Evolutionary conservation across 2,329 filamentous ascomycete genomes (phyloP).

Genomic region (Scortechinia acanthostroma): DNA sequence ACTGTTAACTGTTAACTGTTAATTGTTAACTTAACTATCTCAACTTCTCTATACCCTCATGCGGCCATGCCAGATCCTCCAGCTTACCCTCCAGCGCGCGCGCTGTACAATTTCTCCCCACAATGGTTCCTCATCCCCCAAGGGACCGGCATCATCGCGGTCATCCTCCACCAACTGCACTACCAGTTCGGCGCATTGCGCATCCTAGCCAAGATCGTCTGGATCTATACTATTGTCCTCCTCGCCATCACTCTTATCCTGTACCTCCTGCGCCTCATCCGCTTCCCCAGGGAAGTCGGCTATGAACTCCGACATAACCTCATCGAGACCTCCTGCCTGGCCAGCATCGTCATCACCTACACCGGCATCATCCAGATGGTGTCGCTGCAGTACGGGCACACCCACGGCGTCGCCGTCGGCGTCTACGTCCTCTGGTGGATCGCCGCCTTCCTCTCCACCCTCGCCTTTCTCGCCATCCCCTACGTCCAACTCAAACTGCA

Average conservation of each 20-base stretch:
- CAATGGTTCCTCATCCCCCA: conserved; percentile 27
- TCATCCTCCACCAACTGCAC: conserved; percentile 22
- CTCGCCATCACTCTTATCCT: conserved; percentile 15
- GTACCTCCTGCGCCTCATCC: conserved; percentile 18
- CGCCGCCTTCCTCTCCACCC: conserved; percentile 17
- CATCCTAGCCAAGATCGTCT: conserved; percentile 24
- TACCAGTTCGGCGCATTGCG: conserved; percentile 28
- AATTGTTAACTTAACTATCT: too few species aligned
- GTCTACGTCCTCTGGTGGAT: conserved; percentile 31
- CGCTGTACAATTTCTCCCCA: conserved; percentile 21
- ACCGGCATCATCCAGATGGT: conserved; percentile 14
- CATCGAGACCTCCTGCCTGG: conserved; percentile 23
- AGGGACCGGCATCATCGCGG: conserved; percentile 22
- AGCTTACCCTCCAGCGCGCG: conserved; percentile 6
- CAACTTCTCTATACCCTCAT: too few species aligned
- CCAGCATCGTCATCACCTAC: conserved; percentile 24
- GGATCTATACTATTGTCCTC: conserved; percentile 23
- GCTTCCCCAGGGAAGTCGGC: conserved; percentile 19
- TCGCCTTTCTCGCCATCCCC: conserved; percentile 20
- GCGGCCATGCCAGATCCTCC: too few species aligned
- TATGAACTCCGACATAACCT: conserved; percentile 17
- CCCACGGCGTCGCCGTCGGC: conserved; percentile 15
- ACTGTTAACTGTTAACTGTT: too few species aligned
- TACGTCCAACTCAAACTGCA: conserved; percentile 24
- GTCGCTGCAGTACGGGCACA: conserved; percentile 12